Evolutionary conservation across 129 eudicot genomes (phyloP).

Genomic region (Apium graveolens): DNA sequence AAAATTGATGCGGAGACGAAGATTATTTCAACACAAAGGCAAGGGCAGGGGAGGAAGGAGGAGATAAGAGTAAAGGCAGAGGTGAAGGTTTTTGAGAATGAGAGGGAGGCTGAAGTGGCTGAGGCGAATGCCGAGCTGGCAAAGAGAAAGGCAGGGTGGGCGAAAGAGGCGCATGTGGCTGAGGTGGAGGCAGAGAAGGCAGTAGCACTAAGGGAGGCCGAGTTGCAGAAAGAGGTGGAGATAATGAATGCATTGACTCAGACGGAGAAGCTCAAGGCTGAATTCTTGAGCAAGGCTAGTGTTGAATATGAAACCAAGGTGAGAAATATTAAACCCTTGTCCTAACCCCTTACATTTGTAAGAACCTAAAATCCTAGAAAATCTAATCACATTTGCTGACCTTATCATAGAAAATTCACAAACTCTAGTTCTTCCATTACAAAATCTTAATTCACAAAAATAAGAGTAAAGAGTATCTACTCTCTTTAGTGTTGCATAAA

Average conservation of each 20-base stretch:
- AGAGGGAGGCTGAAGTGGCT: slow-evolving; percentile 49
- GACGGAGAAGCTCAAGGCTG: slow-evolving; percentile 64
- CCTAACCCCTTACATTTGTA: not conserved
- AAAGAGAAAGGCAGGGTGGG: slow-evolving; percentile 52
- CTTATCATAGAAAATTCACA: too few relatives aligned
- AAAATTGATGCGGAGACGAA: slow-evolving; percentile 70
- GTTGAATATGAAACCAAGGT: slow-evolving; percentile 72
- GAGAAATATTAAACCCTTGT: not conserved
- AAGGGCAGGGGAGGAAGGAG: slow-evolving; percentile 54
- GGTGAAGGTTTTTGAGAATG: slow-evolving; percentile 52
- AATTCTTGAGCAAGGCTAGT: slow-evolving; percentile 57
- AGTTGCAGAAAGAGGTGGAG: slow-evolving; percentile 62
- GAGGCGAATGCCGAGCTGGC: slow-evolving; percentile 49
- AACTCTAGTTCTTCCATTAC: too few relatives aligned
- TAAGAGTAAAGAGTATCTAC: too few relatives aligned
- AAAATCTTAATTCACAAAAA: too few relatives aligned
- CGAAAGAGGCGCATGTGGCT: slow-evolving; percentile 48
- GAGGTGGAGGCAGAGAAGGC: slow-evolving; percentile 62
- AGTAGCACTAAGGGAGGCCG: slow-evolving; percentile 52
- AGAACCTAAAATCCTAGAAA: not conserved
- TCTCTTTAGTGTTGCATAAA: too few relatives aligned
- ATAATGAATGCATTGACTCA: slow-evolving; percentile 57
- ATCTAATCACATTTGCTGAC: too few relatives aligned
- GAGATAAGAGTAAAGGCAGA: slow-evolving; percentile 46
- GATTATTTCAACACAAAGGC: slow-evolving; percentile 45